These are phyloP conservation scores for Torrubiellomyces zombiae DNA, from an alignment of 2,329 filamentous ascomycete species.

Conservation along the genomic window DNA sequence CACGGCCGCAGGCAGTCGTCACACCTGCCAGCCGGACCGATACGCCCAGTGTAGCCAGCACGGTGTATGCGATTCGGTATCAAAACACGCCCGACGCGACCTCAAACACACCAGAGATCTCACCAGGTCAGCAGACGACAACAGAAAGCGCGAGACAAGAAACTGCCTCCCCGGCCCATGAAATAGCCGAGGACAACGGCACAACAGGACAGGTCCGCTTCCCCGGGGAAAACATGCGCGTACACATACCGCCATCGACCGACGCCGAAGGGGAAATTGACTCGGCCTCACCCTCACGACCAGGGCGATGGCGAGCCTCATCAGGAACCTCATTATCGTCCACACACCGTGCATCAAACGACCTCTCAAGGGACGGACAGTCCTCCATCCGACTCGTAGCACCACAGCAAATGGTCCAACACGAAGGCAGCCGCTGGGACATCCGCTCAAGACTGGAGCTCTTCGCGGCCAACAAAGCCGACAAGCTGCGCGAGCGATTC, in stretches of 20 bases:
- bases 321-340: too few species aligned
- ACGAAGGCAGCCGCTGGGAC: conserved; percentile 30
- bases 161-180: too few species aligned
- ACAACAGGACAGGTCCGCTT: conserved; percentile 18
- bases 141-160: too few species aligned
- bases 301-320: not conserved
- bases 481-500: conserved; percentile 39
- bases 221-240: conserved; percentile 9
- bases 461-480: conserved; percentile 43
- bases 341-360: too few species aligned
- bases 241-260: conserved; percentile 13
- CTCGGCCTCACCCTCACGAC: too few species aligned
- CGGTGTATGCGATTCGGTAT: conserved; percentile 45
- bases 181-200: too few species aligned
- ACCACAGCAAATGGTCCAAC: conserved; percentile 4
- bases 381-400: too few species aligned
- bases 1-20: conserved; percentile 34
- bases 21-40: conserved; percentile 46
- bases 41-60: conserved; percentile 46
- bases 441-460: conserved; percentile 39
- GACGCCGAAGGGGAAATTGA: too few species aligned
- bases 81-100: conserved; percentile 38
- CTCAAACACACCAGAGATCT: conserved; percentile 29
- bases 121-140: too few species aligned
- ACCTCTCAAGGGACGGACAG: too few species aligned